Base-by-base conservation (phyloP, 2,329 filamentous ascomycete species). In the Cordyceps tenuipes region DNA sequence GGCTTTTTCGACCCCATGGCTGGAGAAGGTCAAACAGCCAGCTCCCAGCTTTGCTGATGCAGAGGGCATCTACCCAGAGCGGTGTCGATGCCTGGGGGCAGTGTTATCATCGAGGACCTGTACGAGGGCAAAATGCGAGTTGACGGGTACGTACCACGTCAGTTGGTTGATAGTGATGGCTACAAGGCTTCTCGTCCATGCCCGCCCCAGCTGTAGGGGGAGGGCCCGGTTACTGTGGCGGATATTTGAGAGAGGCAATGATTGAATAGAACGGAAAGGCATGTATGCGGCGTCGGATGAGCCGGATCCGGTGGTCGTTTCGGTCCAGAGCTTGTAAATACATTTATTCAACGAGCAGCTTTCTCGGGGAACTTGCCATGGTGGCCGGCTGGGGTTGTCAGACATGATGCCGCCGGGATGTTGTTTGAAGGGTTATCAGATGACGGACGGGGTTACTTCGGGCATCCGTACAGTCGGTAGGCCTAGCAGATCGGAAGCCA, bases 11-110 rank as follows among this genome's bases (percentile, higher is more conserved):
- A 13, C 54, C 54, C 43, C 26, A 57, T 4, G 29, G 43, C 5
- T 26, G 13, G 31, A 57, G 19, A 48, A 47, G 39, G 13, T 48
- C 54, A 48, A 57, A 36, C 6, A 57, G 19, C 1, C 9, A 13
- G 9, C 47, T 44, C 19, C 54, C 43, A 6, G 21, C 36, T 5
- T 15, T 29, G 43, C 48, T 39, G 44, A 57, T 15, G 43, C 54
- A 57, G 19, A 57, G 43, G 13, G 54, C 29, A 19, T 57, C 43
- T 15, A 57, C 31, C 54, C 54, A 57, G 13, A 57, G 54, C 54
- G 29, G 48, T n/a, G 3, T 47, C 41, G 7, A 13, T 5, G 26
- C 19, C 10, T 9, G 12, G 26, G 26, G 1, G 17, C 41, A 3
- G 26, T 41, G 9, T 41, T 5, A 29, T 29, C 34, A 13, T 36